Conservation (phyloP, 2,329 filamentous ascomycete genomes). For the Colletotrichum gigasporum region DNA sequence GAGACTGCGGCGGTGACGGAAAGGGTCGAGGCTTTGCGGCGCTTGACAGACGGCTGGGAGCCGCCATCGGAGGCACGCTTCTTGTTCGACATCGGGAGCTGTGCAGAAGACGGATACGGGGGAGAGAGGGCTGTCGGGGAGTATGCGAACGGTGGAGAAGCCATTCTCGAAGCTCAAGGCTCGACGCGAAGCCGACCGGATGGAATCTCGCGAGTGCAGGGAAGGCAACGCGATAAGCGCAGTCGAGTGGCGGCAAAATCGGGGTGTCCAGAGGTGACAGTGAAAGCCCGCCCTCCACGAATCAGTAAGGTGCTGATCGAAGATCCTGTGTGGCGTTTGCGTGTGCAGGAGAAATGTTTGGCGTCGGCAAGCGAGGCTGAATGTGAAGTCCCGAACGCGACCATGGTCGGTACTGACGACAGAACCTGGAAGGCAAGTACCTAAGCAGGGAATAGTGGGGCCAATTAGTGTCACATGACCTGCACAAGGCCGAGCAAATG, state of each 20-base stretch:
- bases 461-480: not conserved
- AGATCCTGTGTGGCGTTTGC: too few relatives aligned
- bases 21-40: constrained; percentile 75
- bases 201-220: not conserved
- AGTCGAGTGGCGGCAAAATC: not conserved
- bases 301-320: not conserved
- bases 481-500: not conserved
- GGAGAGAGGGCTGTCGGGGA: constrained; percentile 66
- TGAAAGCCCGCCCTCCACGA: too few relatives aligned
- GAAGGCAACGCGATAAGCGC: not conserved
- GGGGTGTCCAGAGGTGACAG: too few relatives aligned
- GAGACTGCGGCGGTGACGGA: constrained; percentile 62
- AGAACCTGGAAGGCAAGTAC: not conserved
- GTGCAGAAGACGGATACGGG: constrained; percentile 59
- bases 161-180: constrained; percentile 53
- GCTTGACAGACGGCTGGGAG: constrained; percentile 63
- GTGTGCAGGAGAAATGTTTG: too few relatives aligned
- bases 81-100: constrained; percentile 62
- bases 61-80: constrained; percentile 70
- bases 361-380: too few relatives aligned
- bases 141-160: constrained; percentile 63
- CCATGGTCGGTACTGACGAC: too few relatives aligned
- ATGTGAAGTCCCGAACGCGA: not conserved
- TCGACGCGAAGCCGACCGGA: not conserved
- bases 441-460: not conserved